Base-by-base conservation (phyloP, 2,329 filamentous ascomycete species). In the Rhynchosporium graminicola region DNA sequence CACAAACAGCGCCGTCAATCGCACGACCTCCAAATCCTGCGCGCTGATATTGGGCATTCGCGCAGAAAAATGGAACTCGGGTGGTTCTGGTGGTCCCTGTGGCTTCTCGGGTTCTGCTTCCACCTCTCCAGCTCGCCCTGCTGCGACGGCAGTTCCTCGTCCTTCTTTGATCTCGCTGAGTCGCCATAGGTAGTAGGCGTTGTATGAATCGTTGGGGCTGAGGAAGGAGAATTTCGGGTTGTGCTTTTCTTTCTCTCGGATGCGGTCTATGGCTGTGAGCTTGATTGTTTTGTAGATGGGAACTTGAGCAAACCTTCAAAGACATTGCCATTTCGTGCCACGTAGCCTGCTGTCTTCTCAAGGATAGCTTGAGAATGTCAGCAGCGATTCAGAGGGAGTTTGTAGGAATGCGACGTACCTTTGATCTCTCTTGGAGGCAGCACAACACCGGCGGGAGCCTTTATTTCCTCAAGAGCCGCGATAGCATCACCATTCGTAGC, bases 1-100 rank as follows among this genome's bases (percentile, higher is more conserved):
- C 56, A 94, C 92, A 76, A 95, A 97, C 31, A 96, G 81, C 26
- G 95, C 95, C 42, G 94, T 97, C 73, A 97, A 78, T 61, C 84
- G 82, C 61, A 89, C 81, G 56, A 88, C 81, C 69, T 88, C 86
- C 66, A 98, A 79, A 81, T 99, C 95, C 76, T 96, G 91, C 67
- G 96, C 92, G 77, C 89, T 97, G 78, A 99, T 97, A 69, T 93
- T 94, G 62, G 95, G 95, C 91, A 98, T 97, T 74, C 93, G 90
- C 70, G 95, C 93, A 61, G 92, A 97, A 79, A 97, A 99, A 69
- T 90, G 86, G 73, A 96, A 98, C 71, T 93, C 89, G 62, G 90
- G 85, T 15, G 95, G 95, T 72, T 93, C 87, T 48, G 89, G 87
- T 7, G 94, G 94, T 28, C 93, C 94, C 76, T 90, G 85, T 48